Percentiles rank a stretch among this genome's conserved stretches.
Conservation (phyloP, 2,329 filamentous ascomycete species). For the Lachnellula arida region DNA sequence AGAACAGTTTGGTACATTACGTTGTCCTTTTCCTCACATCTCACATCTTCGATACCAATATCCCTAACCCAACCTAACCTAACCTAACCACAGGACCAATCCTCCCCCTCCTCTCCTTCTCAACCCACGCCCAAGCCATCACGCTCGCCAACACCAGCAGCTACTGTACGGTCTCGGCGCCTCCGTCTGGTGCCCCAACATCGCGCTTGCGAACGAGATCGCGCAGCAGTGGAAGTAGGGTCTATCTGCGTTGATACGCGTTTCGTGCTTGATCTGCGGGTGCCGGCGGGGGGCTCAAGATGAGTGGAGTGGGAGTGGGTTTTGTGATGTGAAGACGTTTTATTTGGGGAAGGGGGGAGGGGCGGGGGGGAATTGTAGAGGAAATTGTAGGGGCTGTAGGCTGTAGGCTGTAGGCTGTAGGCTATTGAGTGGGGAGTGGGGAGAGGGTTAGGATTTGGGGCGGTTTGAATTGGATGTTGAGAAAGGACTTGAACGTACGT, state of each 20-base stretch:
- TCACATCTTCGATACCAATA: background rate
- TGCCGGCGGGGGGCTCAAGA: slow-evolving; percentile 31
- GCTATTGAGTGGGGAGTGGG: too few relatives aligned
- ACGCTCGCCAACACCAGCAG: slow-evolving; percentile 47
- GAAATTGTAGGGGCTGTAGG: too few relatives aligned
- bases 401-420: too few relatives aligned
- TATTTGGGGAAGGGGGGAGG: background rate
- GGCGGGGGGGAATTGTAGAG: too few relatives aligned
- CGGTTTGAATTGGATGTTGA: too few relatives aligned
- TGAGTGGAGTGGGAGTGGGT: slow-evolving; percentile 28
- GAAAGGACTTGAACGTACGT: too few relatives aligned
- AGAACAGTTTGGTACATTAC: slow-evolving; percentile 49
- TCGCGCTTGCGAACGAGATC: slow-evolving; percentile 45
- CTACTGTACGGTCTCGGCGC: slow-evolving; percentile 51
- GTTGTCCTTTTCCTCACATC: background rate
- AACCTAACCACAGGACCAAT: slow-evolving; percentile 44
- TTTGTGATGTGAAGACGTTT: slow-evolving; percentile 12
- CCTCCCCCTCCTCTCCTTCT: slow-evolving; percentile 57
- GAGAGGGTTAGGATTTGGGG: too few relatives aligned
- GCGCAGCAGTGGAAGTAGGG: slow-evolving; percentile 51
- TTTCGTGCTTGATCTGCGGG: slow-evolving; percentile 41
- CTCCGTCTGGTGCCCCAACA: slow-evolving; percentile 53
- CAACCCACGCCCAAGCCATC: slow-evolving; percentile 55
- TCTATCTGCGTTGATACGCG: slow-evolving; percentile 57
- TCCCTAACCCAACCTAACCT: background rate